Evolutionary conservation across 2,329 filamentous ascomycete species (phyloP).

Genomic region (Fusarium sp.): DNA sequence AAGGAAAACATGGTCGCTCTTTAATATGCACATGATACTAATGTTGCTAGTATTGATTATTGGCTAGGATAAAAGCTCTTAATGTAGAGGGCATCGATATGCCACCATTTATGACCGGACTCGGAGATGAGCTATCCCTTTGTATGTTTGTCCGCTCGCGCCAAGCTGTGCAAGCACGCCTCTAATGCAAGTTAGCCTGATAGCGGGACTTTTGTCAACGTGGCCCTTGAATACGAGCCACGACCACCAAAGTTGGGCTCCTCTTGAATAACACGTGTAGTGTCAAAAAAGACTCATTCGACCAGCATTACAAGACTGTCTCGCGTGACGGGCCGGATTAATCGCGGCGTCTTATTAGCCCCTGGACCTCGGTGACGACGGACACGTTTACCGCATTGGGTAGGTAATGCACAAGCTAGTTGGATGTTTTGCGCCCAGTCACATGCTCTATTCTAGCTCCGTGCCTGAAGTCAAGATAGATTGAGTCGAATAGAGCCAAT

Average conservation of each 20-base stretch:
- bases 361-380: conserved; percentile 10
- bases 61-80: not conserved
- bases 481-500: not conserved
- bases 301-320: not conserved
- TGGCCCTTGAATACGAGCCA: not conserved
- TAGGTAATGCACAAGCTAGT: not conserved
- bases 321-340: not conserved
- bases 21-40: too few species aligned
- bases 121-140: conserved; percentile 21
- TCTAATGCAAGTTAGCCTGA: not conserved
- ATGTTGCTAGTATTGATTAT: not conserved
- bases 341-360: not conserved
- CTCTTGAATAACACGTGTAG: conserved; percentile 11
- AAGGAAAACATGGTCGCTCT: too few species aligned
- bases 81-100: not conserved
- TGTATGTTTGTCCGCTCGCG: not conserved
- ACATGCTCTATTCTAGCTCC: not conserved
- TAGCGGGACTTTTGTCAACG: not conserved
- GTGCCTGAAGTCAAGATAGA: not conserved
- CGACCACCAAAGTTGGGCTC: not conserved
- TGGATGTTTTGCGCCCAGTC: not conserved
- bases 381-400: conserved; percentile 11
- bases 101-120: not conserved
- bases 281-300: conserved; percentile 18
- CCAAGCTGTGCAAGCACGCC: not conserved